Conservation (phyloP, 2,329 filamentous ascomycete species). For the Lasiodiplodia sp. region DNA sequence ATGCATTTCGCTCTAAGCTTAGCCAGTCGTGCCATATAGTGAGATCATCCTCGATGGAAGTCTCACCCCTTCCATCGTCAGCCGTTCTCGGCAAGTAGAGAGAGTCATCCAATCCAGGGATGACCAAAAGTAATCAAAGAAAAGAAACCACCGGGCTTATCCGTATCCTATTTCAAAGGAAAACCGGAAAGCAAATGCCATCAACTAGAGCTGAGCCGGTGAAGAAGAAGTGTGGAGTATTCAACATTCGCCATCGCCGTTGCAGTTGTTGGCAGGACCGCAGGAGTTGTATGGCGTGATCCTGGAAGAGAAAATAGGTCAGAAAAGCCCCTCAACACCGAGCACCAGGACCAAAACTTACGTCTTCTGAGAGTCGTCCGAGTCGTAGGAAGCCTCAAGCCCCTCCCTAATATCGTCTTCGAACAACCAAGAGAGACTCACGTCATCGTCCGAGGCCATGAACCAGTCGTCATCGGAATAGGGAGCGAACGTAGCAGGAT, state of each 20-base stretch:
- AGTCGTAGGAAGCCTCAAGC: background rate
- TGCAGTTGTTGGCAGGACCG: background rate
- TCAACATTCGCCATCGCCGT: background rate
- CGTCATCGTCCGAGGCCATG: background rate
- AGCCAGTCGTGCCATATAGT: background rate
- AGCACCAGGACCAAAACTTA: background rate
- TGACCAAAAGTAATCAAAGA: background rate
- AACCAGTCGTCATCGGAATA: background rate
- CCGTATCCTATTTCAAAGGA: background rate
- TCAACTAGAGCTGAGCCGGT: too few species aligned
- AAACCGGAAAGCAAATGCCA: background rate
- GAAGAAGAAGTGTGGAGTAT: background rate
- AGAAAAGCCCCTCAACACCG: background rate
- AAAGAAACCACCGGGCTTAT: background rate
- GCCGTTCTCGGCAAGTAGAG: background rate
- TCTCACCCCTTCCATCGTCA: background rate
- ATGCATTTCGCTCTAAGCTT: background rate
- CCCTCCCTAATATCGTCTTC: background rate
- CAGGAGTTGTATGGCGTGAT: background rate
- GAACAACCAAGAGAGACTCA: background rate
- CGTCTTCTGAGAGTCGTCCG: background rate
- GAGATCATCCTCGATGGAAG: background rate
- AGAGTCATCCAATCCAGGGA: background rate
- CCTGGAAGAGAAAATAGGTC: background rate
- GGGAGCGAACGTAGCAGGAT: background rate